Conservation (phyloP, 2,329 filamentous ascomycete genomes). For the Cercospora brassicicola region DNA sequence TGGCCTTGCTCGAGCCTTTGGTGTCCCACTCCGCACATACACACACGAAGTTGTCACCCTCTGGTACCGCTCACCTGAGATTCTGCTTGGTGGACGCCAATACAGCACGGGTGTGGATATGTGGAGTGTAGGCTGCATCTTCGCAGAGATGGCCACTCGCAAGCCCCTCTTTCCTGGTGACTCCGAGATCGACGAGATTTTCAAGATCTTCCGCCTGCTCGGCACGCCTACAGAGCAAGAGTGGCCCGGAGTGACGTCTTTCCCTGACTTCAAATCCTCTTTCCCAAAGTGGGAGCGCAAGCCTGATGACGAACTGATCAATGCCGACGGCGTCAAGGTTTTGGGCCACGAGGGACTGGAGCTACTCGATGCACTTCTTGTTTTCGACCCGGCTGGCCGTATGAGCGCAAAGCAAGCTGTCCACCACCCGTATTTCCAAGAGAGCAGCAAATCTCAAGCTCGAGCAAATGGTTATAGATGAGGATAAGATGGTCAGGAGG, state of each 20-base stretch:
- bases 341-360: slow-evolving; percentile 72
- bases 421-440: slow-evolving; percentile 74
- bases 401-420: slow-evolving; percentile 88
- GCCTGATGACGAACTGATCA: slow-evolving; percentile 64
- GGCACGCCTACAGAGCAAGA: slow-evolving; percentile 78
- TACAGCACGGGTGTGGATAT: slow-evolving; percentile 95
- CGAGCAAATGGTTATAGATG: slow-evolving; percentile 4
- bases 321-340: slow-evolving; percentile 49
- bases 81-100: slow-evolving; percentile 83
- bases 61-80: slow-evolving; percentile 90
- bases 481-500: background rate
- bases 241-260: slow-evolving; percentile 92
- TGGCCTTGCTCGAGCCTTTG: slow-evolving; percentile 83
- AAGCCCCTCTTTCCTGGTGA: slow-evolving; percentile 92
- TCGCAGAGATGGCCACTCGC: slow-evolving; percentile 93
- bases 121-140: slow-evolving; percentile 94
- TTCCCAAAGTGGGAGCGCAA: slow-evolving; percentile 89
- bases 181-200: slow-evolving; percentile 90
- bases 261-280: slow-evolving; percentile 87
- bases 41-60: slow-evolving; percentile 93
- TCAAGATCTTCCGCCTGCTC: slow-evolving; percentile 82
- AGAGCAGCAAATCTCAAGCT: slow-evolving; percentile 11
- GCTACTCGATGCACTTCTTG: slow-evolving; percentile 68
- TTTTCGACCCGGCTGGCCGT: slow-evolving; percentile 82
- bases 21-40: slow-evolving; percentile 85